phyloP scores from a whole-genome alignment of 208 protist genomes.

The Leishmania mexicana region DNA sequence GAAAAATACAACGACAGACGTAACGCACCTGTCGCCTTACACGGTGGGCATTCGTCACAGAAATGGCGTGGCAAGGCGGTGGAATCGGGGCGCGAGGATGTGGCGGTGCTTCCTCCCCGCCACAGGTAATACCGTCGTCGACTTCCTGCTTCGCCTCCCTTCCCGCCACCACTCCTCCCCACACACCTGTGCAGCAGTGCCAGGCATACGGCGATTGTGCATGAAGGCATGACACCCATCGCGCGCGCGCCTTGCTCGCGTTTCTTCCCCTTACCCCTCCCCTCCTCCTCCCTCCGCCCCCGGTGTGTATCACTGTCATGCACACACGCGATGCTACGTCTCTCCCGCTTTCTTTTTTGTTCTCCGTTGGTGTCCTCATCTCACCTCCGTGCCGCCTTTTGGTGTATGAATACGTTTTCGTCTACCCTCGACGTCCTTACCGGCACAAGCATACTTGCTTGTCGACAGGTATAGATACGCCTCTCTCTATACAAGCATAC shows the following conservation, averaged over 20 bases:
- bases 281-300: too few relatives aligned
- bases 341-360: not conserved
- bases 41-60: not conserved
- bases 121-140: not conserved
- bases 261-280: not conserved
- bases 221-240: not conserved
- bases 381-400: not conserved
- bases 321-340: not conserved
- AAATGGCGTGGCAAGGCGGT: not conserved
- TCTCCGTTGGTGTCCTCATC: not conserved
- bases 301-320: not conserved
- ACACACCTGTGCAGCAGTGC: not conserved
- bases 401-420: not conserved
- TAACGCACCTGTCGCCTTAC: not conserved
- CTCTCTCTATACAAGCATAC: not conserved
- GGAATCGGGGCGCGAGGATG: not conserved
- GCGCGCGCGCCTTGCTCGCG: not conserved
- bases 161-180: not conserved
- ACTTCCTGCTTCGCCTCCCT: not conserved
- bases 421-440: not conserved
- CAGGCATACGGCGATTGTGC: not conserved
- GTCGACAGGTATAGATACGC: not conserved
- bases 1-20: not conserved
- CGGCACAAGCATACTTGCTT: not conserved
- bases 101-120: not conserved